Evolutionary conservation across 164 flowering plant genomes (phyloP).

Genomic region (Vitis rotundifolia): DNA sequence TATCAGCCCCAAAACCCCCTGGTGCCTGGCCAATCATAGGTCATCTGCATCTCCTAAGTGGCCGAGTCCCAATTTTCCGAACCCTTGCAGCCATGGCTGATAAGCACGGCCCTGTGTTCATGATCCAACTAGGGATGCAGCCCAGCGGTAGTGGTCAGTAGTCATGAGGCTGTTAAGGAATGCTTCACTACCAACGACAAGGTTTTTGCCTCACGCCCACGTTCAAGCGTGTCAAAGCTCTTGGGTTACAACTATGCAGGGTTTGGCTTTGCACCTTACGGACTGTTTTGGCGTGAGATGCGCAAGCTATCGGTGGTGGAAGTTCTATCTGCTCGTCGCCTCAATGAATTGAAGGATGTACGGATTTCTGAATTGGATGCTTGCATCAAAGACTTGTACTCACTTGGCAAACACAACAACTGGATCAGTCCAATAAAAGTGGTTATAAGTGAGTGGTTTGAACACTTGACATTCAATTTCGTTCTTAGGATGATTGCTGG

Average conservation of each 20-base stretch:
- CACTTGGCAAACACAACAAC: too few species aligned
- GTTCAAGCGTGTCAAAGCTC: neutral
- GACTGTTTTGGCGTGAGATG: constrained; percentile 9
- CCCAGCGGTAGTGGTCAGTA: neutral
- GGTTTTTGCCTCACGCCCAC: too few species aligned
- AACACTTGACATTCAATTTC: too few species aligned
- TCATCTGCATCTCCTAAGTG: constrained; percentile 2
- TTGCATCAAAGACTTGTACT: too few species aligned
- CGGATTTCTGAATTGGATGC: too few species aligned
- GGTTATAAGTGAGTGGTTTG: too few species aligned
- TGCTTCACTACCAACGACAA: too few species aligned
- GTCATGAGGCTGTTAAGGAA: neutral
- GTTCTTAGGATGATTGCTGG: too few species aligned
- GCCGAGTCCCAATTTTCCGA: neutral
- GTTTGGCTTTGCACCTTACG: constrained; percentile 2
- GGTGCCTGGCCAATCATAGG: constrained; percentile 12
- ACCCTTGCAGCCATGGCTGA: constrained; percentile 1
- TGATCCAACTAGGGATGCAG: neutral
- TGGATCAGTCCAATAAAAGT: too few species aligned
- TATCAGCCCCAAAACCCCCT: neutral
- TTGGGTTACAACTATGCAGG: constrained; percentile 2
- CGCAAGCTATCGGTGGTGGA: neutral
- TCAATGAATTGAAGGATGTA: too few species aligned
- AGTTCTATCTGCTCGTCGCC: too few species aligned
- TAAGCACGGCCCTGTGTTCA: constrained; percentile 7